Evolutionary conservation across 495 filamentous ascomycete genomes (phyloP), one percentile per base, ranked within the genome.

Genomic region (Penicillium lividum): DNA sequence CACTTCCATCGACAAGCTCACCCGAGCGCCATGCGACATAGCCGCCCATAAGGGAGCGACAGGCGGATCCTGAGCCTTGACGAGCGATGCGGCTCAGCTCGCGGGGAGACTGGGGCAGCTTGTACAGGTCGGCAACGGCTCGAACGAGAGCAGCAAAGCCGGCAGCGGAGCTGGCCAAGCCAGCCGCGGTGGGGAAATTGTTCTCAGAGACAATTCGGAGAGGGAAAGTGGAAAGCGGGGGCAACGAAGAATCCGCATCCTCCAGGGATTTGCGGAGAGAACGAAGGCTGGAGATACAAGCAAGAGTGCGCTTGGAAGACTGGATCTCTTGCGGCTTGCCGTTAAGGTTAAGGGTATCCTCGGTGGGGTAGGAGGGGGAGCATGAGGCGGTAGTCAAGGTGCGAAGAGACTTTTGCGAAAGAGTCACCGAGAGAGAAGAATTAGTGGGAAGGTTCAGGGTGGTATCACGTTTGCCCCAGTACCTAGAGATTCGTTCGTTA

Each of bases 131-230:
- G 13, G 95, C 94, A 60, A 98, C 90, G 42, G 92, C 91, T 46
- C 93, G 85, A 42, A 98, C 92, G 0, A 98, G 85, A 13, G 94
- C 94, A 15, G 94, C 94, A 68, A 98, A 98, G 36, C 94, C 94
- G 5, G 94, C 94, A 13, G 94, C 94, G 0, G 89, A 94, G 48
- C 86, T 90, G 27, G 94, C 94, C 18, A 98, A 86, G 15, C 94
- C 94, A n/a, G 94, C 94, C 30, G 94, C 94, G 27, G 94, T 98
- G 53, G 94, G 94, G 84, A 98, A 98, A 80, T 98, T 98, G 83
- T 98, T 98, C 73, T 91, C 87, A 58, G 88, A 91, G 53, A 93
- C 91, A 59, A 98, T 86, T 44, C 86, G 86, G 52, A 98, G 84
- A 25, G 89, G 86, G 60, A 86, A 80, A 50, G 76, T 68, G 22